These are phyloP conservation scores for Candida tibetensis DNA, from an alignment of 805 yeast genomes.

Conservation along the genomic window DNA sequence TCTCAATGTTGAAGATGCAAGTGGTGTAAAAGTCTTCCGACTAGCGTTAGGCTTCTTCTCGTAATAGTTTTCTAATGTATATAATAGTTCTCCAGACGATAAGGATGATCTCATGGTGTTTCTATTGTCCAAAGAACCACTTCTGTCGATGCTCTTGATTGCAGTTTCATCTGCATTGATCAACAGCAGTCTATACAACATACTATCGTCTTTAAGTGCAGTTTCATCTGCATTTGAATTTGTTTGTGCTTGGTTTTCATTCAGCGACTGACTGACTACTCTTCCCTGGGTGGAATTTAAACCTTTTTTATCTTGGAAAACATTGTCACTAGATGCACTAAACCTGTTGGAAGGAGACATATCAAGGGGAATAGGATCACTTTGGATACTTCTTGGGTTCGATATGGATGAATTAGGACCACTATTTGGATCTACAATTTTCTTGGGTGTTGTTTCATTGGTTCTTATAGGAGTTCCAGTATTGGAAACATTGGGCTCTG, in stretches of 20 bases:
- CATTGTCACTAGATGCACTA: not conserved
- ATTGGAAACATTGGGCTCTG: conserved; percentile 20
- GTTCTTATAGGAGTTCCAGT: conserved; percentile 11
- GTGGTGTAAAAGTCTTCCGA: conserved; percentile 6
- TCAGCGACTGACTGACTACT: no score
- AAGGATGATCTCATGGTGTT: conserved; percentile 18
- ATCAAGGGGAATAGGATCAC: conserved; percentile 3
- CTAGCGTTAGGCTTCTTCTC: conserved; percentile 4
- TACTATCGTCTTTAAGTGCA: conserved; percentile 2
- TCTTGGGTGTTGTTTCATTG: conserved; percentile 1
- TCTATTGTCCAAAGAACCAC: conserved; percentile 2
- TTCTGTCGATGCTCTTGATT: conserved; percentile 1
- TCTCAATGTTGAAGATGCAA: conserved; percentile 8
- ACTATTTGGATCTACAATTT: conserved; percentile 1
- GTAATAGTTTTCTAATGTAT: conserved; percentile 17
- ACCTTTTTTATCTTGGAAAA: not conserved
- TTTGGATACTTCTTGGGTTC: conserved; percentile 2
- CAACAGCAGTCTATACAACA: conserved; percentile 4
- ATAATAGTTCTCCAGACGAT: conserved; percentile 31
- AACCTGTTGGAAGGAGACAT: not conserved
- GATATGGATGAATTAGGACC: conserved; percentile 1
- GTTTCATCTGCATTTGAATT: conserved; percentile 4
- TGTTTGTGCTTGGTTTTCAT: no score
- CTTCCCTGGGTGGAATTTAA: no score
- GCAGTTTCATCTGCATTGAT: conserved; percentile 11